A percentile compares a stretch with the other conserved stretches of the same genome.
These are phyloP conservation scores for Aspergillus sp. DNA, from an alignment of 2,329 filamentous ascomycete species.

Conservation along the genomic window DNA sequence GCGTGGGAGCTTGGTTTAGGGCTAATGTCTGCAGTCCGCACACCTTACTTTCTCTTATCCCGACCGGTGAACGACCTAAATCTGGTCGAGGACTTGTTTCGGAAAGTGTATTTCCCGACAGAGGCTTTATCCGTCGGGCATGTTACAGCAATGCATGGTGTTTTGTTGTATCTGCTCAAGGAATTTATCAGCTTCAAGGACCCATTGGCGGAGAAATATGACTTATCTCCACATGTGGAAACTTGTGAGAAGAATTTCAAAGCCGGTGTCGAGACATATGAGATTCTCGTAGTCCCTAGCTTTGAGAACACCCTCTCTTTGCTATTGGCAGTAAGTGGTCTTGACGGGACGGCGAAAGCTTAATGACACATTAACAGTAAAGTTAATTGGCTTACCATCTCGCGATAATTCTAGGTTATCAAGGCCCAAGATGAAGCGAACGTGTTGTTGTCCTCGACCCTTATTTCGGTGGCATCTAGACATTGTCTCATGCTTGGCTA, in stretches of 20 bases:
- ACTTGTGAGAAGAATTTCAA: conserved; percentile 18
- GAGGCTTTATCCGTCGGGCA: conserved; percentile 13
- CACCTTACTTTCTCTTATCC: conserved; percentile 19
- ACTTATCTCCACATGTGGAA: conserved; percentile 11
- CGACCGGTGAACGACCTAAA: conserved; percentile 17
- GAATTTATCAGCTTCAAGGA: conserved; percentile 18
- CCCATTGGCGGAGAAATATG: conserved; percentile 12
- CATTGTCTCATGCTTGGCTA: conserved; percentile 24
- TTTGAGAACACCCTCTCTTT: conserved; percentile 26
- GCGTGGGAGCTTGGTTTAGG: background rate
- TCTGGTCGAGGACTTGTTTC: conserved; percentile 21
- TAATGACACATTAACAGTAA: background rate
- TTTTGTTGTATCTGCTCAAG: conserved; percentile 20
- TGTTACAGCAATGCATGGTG: conserved; percentile 19
- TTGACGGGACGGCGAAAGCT: background rate
- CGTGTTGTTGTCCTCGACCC: conserved; percentile 15
- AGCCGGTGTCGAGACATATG: conserved; percentile 22
- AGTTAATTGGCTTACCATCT: background rate
- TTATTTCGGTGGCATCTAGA: conserved; percentile 19
- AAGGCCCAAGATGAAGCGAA: conserved; percentile 22
- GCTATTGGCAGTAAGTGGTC: conserved; percentile 22
- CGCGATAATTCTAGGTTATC: conserved; percentile 9
- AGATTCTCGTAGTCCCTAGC: conserved; percentile 24
- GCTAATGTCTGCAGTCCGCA: conserved; percentile 7
- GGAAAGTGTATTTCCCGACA: conserved; percentile 22